Conservation (phyloP, 75 land plant genomes). For the Picea sitchensis region DNA sequence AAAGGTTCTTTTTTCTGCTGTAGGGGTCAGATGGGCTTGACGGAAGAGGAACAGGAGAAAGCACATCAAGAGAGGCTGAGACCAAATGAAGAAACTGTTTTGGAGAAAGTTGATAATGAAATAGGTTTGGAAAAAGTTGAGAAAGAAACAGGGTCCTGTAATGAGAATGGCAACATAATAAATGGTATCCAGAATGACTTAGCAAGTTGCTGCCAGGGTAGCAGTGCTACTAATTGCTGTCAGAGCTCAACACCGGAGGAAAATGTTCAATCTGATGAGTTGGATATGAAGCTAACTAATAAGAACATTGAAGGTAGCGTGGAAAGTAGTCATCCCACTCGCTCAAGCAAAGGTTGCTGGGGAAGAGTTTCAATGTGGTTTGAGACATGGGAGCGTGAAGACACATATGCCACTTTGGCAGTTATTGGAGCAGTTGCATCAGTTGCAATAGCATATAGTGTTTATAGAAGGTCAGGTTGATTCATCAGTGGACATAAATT, state of each 20-base stretch:
- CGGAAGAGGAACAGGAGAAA: constrained; percentile 43
- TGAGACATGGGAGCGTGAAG: constrained; percentile 85
- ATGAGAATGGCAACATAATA: neutral
- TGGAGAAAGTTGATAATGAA: neutral
- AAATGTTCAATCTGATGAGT: neutral
- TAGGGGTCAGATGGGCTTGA: constrained; percentile 71
- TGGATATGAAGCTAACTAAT: constrained; percentile 8
- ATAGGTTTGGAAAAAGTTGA: neutral
- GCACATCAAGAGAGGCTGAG: constrained; percentile 21
- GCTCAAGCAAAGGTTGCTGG: constrained; percentile 15
- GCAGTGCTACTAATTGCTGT: constrained; percentile 42
- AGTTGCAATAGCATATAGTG: constrained; percentile 56
- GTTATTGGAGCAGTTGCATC: constrained; percentile 65
- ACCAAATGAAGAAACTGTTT: constrained; percentile 1
- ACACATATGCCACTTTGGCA: constrained; percentile 74
- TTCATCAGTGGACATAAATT: constrained; percentile 14
- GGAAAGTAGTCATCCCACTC: constrained; percentile 14
- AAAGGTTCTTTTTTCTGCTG: neutral
- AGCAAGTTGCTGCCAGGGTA: constrained; percentile 43
- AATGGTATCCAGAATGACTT: constrained; percentile 8
- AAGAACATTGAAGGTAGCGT: neutral
- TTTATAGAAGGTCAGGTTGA: constrained; percentile 30
- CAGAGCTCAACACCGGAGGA: constrained; percentile 14
- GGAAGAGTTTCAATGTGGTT: constrained; percentile 55
- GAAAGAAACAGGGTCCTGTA: neutral